Conservation (phyloP, 1,284 basidiomycete species). For the Termitomyces sp. region DNA sequence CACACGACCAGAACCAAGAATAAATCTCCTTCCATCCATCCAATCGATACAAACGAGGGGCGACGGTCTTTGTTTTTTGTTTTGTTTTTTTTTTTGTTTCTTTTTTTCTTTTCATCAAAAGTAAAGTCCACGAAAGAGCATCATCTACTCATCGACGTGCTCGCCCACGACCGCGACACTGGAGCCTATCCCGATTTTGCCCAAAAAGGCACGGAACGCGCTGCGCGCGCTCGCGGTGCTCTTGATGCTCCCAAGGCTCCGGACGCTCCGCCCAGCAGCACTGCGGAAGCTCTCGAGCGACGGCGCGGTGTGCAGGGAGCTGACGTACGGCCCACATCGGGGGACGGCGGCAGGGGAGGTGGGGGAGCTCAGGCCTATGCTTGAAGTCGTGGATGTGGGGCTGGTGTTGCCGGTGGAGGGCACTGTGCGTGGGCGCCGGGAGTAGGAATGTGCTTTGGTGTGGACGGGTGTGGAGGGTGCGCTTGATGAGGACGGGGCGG, state of each 20-base stretch:
- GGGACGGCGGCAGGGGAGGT: not conserved
- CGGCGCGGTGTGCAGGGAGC: slow-evolving; percentile 31
- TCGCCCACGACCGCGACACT: not conserved
- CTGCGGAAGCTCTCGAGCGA: slow-evolving; percentile 42
- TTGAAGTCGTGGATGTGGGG: slow-evolving; percentile 3
- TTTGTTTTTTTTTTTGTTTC: not conserved
- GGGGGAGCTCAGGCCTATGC: not conserved
- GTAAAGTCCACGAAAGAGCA: not conserved
- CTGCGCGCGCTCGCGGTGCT: slow-evolving; percentile 33
- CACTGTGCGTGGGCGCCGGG: not conserved
- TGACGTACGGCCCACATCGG: not conserved
- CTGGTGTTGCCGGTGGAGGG: not conserved
- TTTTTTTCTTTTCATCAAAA: not conserved
- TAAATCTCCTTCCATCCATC: slow-evolving; percentile 5
- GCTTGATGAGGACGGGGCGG: not conserved
- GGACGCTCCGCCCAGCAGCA: slow-evolving; percentile 34
- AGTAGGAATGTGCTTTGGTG: slow-evolving; percentile 12
- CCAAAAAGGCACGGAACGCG: slow-evolving; percentile 33
- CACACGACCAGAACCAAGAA: not conserved
- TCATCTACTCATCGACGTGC: not conserved
- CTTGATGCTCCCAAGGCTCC: slow-evolving; percentile 37
- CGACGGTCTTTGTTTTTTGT: too few relatives aligned
- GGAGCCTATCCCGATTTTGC: slow-evolving; percentile 20
- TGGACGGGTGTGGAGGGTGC: slow-evolving; percentile 6
- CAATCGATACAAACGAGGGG: not conserved